Base-by-base conservation (phyloP, 331 rosid genomes). In the Rosa hybrid region DNA sequence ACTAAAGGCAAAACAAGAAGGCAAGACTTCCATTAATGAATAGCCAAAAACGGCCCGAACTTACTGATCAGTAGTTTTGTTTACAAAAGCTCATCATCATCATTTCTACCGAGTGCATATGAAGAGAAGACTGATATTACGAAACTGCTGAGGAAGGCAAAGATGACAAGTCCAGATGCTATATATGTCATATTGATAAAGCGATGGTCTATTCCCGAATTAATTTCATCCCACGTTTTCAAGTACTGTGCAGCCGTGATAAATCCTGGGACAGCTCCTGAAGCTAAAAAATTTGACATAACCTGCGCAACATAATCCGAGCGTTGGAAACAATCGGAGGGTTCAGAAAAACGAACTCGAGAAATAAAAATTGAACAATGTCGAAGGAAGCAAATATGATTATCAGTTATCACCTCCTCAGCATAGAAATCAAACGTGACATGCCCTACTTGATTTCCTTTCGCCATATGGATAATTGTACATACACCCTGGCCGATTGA, bases 221-320 rank as follows among this genome's bases (percentile, higher is more conserved):
- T 30, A 30, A 2, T 1, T 0, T 3, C 3, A 0, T 12, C 18
- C 8, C 64, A 16, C 17, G 0, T 3, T 12, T 16, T 39, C 42
- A 74, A 27, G 46, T 45, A 12, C 1, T 85, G 81, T 23, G 68
- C 27, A 1, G 76, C 41, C 16, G 45, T 71, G 7, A 76, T 70
- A 34, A 85, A 72, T 14, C 83, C 83, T 25, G 83, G 83, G 4
- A 84, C 85, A 7, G 81, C 83, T 25, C 88, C 88, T 3, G 85
- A 46, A 17, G 77, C 68, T 34, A 84, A 20, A 5, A 80, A 2
- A 49, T 81, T 77, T 3, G 77, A 81, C 44, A 81, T 25, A 4
- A 84, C n/a, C 84, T 79, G 68, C 39, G 64, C 71, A 16, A 20
- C 27, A 46, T 21, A 21, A 2, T 46, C 50, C 14, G 13, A 46